Evolutionary conservation across 208 protist species (phyloP), one percentile per base, ranked within the genome.

Genomic region (Wallacemonas sp.): DNA sequence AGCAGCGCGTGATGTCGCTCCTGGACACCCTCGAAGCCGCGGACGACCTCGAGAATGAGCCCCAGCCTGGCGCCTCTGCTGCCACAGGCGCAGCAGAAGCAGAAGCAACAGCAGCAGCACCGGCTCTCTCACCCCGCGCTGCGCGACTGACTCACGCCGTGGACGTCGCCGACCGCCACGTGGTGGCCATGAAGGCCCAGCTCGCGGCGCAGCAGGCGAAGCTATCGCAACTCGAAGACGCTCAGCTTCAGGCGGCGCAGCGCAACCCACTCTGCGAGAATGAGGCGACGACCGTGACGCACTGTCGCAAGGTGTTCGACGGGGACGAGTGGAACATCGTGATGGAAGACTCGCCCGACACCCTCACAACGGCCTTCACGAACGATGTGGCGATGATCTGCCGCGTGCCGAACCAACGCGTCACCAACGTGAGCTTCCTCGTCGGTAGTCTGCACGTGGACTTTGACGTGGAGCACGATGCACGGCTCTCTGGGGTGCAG

Each of bases 321-420:
- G 64, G 36, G 5, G 48, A 69, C 30, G 76, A 75, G 27, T 87
- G 81, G 81, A 68, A 23, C 43, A 70, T 74, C 54, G 81, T 80
- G 2, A 33, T 83, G 17, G 60, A 72, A 27, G 67, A 76, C 63
- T 64, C 68, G 1, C 38, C 72, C 14, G 64, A 69, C 32, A 76
- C 73, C 44, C 67, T 87, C n/a, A 46, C 21, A 12, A 36, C 30
- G 26, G 70, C 70, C 11, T 48, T 76, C 39, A 46, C 60, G 11
- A 30, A 48, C 17, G 70, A 76, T 26, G 70, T 62, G 1, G 61
- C 70, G 4, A 17, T 44, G 26, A 56, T 62, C 23, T 76, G 70
- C 30, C 65, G 55, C 19, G 64, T 77, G 47, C 65, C 65, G 12
- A 52, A 49, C 11, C 39, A 61, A 14, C 55, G 24, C 38, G 30